Evolutionary conservation across 176 grass and related monocot species (phyloP).

Genomic region (Zoysia japonica): DNA sequence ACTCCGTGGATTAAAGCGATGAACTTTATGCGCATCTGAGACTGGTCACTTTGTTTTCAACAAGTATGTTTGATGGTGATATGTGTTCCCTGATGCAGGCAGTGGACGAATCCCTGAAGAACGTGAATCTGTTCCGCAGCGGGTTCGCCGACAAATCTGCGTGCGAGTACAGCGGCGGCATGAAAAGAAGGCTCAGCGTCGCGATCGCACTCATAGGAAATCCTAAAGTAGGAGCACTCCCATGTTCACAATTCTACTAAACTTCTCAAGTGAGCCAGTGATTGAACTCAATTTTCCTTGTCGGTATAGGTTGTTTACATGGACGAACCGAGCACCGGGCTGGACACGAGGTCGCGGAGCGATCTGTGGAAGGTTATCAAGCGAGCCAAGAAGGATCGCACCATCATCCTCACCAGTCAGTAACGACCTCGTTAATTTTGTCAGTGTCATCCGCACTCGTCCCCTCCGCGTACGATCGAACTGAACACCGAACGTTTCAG

Average conservation of each 20-base stretch:
- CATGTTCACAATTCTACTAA: neutral
- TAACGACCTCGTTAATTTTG: slow-evolving; percentile 14
- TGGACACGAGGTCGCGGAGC: slow-evolving; percentile 72
- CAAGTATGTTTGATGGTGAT: neutral
- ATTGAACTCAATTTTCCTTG: neutral
- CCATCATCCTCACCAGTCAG: slow-evolving; percentile 97
- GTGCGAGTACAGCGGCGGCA: slow-evolving; percentile 85
- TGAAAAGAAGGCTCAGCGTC: slow-evolving; percentile 98
- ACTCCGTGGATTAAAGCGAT: slow-evolving; percentile 20
- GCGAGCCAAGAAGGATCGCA: slow-evolving; percentile 72
- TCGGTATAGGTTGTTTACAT: slow-evolving; percentile 74
- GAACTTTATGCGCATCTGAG: neutral
- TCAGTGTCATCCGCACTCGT: neutral
- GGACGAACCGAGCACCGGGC: slow-evolving; percentile 93
- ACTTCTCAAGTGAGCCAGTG: neutral
- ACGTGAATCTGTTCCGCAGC: slow-evolving; percentile 68
- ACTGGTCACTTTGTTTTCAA: neutral
- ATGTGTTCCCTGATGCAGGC: slow-evolving; percentile 45
- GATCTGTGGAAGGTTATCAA: slow-evolving; percentile 86
- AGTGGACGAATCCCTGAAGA: slow-evolving; percentile 73
- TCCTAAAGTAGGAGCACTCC: slow-evolving; percentile 43
- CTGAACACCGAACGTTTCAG: slow-evolving; percentile 46
- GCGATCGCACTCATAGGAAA: slow-evolving; percentile 84
- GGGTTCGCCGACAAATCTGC: slow-evolving; percentile 81
- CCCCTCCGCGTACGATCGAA: neutral